A percentile compares a stretch with the other conserved stretches of the same genome.
phyloP scores from a whole-genome alignment of 345 rosid species.

The Anastatica hierochuntica region DNA sequence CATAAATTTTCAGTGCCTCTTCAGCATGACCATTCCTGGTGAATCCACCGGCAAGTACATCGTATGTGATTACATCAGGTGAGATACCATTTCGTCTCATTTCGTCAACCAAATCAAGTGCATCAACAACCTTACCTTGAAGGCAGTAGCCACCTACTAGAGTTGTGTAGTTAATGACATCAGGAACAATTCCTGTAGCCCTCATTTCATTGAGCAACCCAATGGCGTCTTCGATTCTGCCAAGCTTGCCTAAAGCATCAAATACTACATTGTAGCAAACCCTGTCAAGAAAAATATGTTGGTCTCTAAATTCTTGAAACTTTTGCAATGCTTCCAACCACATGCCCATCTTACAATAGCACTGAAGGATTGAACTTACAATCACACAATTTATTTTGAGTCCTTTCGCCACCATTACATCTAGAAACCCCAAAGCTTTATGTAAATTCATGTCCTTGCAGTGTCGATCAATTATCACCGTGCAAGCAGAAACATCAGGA shows the following conservation, averaged over 20 bases:
- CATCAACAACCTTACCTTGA: slow-evolving; percentile 35
- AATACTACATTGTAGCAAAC: slow-evolving; percentile 44
- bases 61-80: slow-evolving; percentile 48
- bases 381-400: slow-evolving; percentile 48
- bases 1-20: slow-evolving; percentile 27
- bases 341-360: slow-evolving; percentile 35
- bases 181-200: slow-evolving; percentile 34
- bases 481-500: slow-evolving; percentile 36
- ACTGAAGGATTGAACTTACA: slow-evolving; percentile 46
- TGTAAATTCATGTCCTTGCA: slow-evolving; percentile 36
- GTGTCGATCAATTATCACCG: slow-evolving; percentile 35
- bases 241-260: slow-evolving; percentile 53
- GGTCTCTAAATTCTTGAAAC: slow-evolving; percentile 32
- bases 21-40: slow-evolving; percentile 40
- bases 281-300: slow-evolving; percentile 43
- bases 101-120: slow-evolving; percentile 38
- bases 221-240: slow-evolving; percentile 46
- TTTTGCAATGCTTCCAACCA: slow-evolving; percentile 25
- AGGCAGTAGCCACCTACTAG: slow-evolving; percentile 53
- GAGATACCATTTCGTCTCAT: slow-evolving; percentile 39
- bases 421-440: slow-evolving; percentile 37
- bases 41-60: slow-evolving; percentile 43
- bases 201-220: slow-evolving; percentile 51
- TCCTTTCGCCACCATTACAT: slow-evolving; percentile 41
- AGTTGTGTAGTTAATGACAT: slow-evolving; percentile 62